Base-by-base conservation (phyloP, 805 yeast genomes). In the Yamadazyma tumulicola region DNA sequence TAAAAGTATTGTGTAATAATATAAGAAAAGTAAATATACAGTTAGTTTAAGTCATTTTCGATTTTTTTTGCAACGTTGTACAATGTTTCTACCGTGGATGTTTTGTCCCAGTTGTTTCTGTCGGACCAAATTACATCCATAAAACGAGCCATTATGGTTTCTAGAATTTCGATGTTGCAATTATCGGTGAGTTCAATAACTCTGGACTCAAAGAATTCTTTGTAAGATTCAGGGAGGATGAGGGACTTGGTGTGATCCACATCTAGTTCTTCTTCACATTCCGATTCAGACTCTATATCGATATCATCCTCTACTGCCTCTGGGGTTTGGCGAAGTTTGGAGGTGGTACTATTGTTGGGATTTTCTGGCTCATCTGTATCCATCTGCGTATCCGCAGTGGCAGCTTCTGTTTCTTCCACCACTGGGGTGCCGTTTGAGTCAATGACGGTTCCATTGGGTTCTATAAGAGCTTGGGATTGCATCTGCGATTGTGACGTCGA, bases 51-150 rank as follows among this genome's bases (percentile, higher is more conserved):
- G 16, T 7, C 15, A 15, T 22, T 34, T 29, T 43, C 45, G 14
- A 43, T 38, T 9, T 40, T 47, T 9, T 43, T 39, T 10, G 58
- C 37, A 4, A 55, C 53, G 14, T 47, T 39, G 22, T 39, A 41
- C 33, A 72, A 49, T 30, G 55, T 57, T 3, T 47, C 43, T 18
- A 74, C 45, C 5, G 76, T 61, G 2, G 35, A 41, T 1, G 58
- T 46, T 43, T 72, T 74, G 45, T 75, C 72, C 61, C 74, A 59
- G 3, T 61, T 57, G 28, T 63, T 52, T 32, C 93, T 68, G 43
- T 77, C 76, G 6, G 65, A 58, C 95, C 95, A 91, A 5, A 85
- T 69, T 11, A 79, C 63, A 30, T 82, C 88, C 64, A 85, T 76
- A 31, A 88, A 49, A 29, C 69, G 67, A 3, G 96, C 79, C 62